phyloP scores from a whole-genome alignment of 2,329 filamentous ascomycete genomes.

The Claviceps monticola region DNA sequence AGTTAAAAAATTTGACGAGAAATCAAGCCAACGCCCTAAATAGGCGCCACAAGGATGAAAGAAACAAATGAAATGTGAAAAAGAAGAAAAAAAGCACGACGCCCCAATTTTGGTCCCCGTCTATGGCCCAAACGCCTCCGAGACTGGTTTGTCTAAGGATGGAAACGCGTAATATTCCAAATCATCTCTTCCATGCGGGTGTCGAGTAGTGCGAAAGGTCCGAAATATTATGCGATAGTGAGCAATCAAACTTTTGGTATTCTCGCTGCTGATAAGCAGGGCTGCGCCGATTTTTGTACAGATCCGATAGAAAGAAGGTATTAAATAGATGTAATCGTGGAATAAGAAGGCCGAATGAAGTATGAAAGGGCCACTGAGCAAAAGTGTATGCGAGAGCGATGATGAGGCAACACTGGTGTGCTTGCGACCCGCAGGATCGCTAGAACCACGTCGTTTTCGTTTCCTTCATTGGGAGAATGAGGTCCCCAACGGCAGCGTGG shows the following conservation, averaged over 20 bases:
- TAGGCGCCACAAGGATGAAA: constrained; percentile 2
- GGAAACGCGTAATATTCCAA: constrained; percentile 3
- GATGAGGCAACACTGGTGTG: neutral
- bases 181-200: constrained; percentile 6
- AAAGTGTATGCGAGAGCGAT: neutral
- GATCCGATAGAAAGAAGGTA: constrained; percentile 11
- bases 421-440: neutral
- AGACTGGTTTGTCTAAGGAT: constrained; percentile 9
- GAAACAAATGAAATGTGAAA: constrained; percentile 7
- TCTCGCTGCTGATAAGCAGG: constrained; percentile 25
- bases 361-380: constrained; percentile 4
- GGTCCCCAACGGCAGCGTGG: neutral
- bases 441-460: neutral
- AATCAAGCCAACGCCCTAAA: constrained; percentile 1
- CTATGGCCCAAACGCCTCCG: constrained; percentile 20
- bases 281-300: constrained; percentile 22
- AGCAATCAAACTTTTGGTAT: constrained; percentile 10
- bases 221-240: neutral
- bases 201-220: neutral
- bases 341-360: constrained; percentile 9
- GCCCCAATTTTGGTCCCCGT: constrained; percentile 12
- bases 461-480: neutral
- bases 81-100: constrained; percentile 10
- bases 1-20: constrained; percentile 7
- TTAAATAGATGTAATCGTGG: constrained; percentile 12